Conservation (phyloP, 1,284 basidiomycete species). For the Tilletia indica region DNA sequence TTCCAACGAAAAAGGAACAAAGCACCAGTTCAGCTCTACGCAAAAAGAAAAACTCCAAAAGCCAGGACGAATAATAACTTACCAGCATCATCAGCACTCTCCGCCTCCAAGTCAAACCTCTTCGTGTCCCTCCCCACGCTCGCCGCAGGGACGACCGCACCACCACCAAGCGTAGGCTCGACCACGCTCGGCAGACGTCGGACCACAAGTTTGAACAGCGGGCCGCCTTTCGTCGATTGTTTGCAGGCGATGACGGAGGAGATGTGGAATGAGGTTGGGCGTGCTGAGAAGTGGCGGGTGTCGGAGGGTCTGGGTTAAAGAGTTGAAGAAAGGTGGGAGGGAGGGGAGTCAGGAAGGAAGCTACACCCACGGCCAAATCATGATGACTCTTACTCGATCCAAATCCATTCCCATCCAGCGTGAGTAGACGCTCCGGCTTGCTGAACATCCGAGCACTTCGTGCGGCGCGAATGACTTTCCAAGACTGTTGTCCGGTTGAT, state of each 20-base stretch:
- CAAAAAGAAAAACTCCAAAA: no score
- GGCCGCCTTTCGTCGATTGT: conserved; percentile 74
- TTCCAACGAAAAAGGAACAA: no score
- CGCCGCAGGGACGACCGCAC: not conserved
- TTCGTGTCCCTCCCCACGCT: conserved; percentile 66
- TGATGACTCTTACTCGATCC: conserved; percentile 65
- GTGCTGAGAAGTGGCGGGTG: conserved; percentile 35
- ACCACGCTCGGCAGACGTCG: conserved; percentile 60
- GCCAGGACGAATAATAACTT: no score
- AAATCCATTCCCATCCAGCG: conserved; percentile 94
- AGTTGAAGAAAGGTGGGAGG: conserved; percentile 2
- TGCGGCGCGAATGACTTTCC: conserved; percentile 63
- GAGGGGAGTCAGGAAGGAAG: not conserved
- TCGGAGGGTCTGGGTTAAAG: conserved; percentile 29
- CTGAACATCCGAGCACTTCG: conserved; percentile 82
- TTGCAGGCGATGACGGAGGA: conserved; percentile 80
- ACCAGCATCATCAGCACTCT: conserved; percentile 77
- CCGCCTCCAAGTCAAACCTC: conserved; percentile 96
- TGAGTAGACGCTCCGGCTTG: conserved; percentile 77
- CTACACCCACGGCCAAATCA: not conserved
- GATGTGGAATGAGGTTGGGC: conserved; percentile 86
- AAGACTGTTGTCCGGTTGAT: conserved; percentile 18
- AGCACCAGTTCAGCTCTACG: not conserved
- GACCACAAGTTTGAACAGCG: conserved; percentile 80
- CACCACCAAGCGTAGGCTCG: not conserved